A percentile compares a stretch with the other conserved stretches of the same genome.
phyloP scores from a whole-genome alignment of 1,284 basidiomycete genomes.

The Vanrija sp. region DNA sequence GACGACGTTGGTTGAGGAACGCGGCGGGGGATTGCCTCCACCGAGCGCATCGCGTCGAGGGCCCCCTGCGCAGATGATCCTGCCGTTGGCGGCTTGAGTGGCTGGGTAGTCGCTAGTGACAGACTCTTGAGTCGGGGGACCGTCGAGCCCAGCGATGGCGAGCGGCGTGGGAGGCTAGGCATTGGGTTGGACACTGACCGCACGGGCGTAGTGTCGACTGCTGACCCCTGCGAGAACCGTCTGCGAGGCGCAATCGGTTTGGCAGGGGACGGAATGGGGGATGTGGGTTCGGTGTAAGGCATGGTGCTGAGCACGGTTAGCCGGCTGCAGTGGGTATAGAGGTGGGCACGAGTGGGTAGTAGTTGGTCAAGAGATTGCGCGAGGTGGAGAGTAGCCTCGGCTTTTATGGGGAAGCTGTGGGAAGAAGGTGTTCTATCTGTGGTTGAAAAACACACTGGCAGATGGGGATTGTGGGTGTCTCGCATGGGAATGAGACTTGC shows the following conservation, averaged over 20 bases:
- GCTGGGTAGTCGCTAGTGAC: no score
- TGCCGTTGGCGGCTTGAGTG: no score
- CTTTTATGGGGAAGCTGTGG: no score
- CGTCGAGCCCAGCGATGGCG: conserved; percentile 25
- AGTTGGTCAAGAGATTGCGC: no score
- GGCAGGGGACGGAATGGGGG: conserved; percentile 30
- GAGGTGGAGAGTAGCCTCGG: no score
- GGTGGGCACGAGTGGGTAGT: no score
- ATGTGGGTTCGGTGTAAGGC: conserved; percentile 46
- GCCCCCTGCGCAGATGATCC: not conserved
- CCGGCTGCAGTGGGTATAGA: no score
- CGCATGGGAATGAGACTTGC: no score
- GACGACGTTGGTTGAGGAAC: not conserved
- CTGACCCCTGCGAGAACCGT: not conserved
- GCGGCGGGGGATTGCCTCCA: conserved; percentile 1
- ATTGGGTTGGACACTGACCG: conserved; percentile 26
- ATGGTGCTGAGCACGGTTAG: conserved; percentile 19
- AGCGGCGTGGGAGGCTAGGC: conserved; percentile 40
- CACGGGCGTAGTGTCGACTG: not conserved
- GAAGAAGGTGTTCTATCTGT: no score
- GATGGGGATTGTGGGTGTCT: no score
- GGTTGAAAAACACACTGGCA: no score
- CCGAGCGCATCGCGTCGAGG: conserved; percentile 10
- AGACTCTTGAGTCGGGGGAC: conserved; percentile 2
- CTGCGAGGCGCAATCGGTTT: conserved; percentile 14